Evolutionary conservation across 805 yeast species (phyloP).

Genomic region (Candida sphagnicola): DNA sequence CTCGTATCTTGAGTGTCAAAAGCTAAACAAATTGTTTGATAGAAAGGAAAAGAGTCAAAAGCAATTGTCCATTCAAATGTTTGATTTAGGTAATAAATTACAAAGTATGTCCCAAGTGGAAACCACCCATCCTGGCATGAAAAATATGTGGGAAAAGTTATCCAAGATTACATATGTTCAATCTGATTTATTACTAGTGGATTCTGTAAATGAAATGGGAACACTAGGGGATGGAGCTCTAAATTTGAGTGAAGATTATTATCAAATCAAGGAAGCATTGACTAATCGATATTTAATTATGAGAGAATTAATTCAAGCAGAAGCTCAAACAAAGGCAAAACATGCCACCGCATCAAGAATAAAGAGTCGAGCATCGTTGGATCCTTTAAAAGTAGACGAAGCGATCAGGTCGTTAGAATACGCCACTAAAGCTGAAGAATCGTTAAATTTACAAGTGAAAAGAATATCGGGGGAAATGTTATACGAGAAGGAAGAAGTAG

Average conservation of each 20-base stretch:
- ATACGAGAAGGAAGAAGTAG: conserved; percentile 61
- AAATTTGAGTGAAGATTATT: conserved; percentile 67
- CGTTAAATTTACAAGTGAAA: conserved; percentile 69
- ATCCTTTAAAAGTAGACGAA: conserved; percentile 87
- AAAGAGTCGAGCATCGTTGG: conserved; percentile 68
- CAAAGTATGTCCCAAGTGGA: conserved; percentile 40
- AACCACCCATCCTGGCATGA: conserved; percentile 62
- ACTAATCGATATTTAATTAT: conserved; percentile 89
- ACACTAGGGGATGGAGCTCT: conserved; percentile 72
- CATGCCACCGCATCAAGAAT: conserved; percentile 71
- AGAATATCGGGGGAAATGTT: conserved; percentile 84
- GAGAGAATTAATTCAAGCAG: conserved; percentile 83
- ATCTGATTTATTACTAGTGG: conserved; percentile 74
- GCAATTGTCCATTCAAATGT: conserved; percentile 41
- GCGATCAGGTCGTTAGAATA: conserved; percentile 76
- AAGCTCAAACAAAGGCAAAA: conserved; percentile 62
- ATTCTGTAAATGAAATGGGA: conserved; percentile 69
- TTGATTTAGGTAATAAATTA: conserved; percentile 46
- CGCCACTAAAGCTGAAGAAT: conserved; percentile 73
- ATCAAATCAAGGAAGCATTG: conserved; percentile 83
- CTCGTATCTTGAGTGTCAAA: conserved; percentile 57
- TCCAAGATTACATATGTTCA: conserved; percentile 63
- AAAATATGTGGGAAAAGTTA: conserved; percentile 71
- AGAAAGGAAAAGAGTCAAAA: conserved; percentile 56
- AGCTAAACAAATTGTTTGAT: conserved; percentile 49